Conservation (phyloP, 192 early-diverging fungal genomes). For the Chytriomyces sp. region DNA sequence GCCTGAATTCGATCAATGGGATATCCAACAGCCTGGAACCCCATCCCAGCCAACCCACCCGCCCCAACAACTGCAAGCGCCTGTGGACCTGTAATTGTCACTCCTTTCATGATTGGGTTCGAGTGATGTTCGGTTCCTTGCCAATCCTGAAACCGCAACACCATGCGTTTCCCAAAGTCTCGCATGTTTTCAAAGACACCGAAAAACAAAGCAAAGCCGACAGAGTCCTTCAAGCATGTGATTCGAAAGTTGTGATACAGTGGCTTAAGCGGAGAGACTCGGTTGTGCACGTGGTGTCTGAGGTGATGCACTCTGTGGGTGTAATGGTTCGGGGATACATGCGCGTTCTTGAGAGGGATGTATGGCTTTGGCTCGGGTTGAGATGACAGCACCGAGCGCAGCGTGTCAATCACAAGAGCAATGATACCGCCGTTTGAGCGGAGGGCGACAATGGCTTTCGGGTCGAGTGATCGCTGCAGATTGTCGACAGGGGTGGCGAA, state of each 20-base stretch:
- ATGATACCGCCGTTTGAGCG: constrained; percentile 27
- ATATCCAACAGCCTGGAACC: constrained; percentile 51
- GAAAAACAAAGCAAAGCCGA: constrained; percentile 59
- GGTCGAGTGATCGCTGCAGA: constrained; percentile 40
- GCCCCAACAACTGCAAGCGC: constrained; percentile 46
- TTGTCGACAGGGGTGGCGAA: constrained; percentile 57
- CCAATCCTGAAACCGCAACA: constrained; percentile 38
- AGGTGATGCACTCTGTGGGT: neutral
- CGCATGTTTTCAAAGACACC: constrained; percentile 54
- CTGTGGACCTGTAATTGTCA: constrained; percentile 22
- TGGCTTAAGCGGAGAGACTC: neutral
- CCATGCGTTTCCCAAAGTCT: constrained; percentile 42
- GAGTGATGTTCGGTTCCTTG: neutral
- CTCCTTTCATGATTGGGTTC: constrained; percentile 20
- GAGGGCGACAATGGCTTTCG: constrained; percentile 37
- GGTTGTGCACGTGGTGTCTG: neutral
- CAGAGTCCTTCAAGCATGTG: constrained; percentile 41
- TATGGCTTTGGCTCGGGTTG: neutral
- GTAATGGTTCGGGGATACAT: neutral
- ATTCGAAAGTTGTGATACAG: constrained; percentile 47
- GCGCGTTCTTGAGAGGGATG: neutral
- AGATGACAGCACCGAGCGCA: neutral
- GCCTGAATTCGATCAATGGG: constrained; percentile 50
- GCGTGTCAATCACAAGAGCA: constrained; percentile 2
- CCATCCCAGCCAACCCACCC: constrained; percentile 53